Conservation (phyloP, 345 rosid species). For the Eucalyptus pauciflora region DNA sequence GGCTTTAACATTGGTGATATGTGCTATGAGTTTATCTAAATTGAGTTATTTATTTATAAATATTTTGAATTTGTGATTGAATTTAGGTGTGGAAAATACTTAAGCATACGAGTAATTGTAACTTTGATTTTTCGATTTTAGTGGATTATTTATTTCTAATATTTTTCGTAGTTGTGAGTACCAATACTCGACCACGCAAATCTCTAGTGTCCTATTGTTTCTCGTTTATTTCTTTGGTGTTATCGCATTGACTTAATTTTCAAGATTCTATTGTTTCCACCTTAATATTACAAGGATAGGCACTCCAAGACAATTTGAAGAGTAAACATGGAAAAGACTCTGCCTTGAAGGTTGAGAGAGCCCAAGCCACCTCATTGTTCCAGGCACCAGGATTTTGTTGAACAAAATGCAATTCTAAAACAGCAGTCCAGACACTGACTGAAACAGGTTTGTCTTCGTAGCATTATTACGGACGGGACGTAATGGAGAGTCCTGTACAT, state of each 20-base stretch:
- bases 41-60: too few relatives aligned
- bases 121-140: rapidly evolving
- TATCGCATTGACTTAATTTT: too few relatives aligned
- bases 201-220: too few relatives aligned
- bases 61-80: rapidly evolving
- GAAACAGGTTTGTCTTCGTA: not conserved
- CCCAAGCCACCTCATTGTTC: not conserved
- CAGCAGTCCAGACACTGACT: not conserved
- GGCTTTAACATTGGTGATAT: too few relatives aligned
- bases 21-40: too few relatives aligned
- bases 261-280: rapidly evolving
- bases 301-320: not conserved
- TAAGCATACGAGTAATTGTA: rapidly evolving
- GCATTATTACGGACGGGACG: not conserved
- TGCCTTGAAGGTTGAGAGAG: not conserved
- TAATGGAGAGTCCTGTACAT: not conserved
- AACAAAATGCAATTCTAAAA: not conserved
- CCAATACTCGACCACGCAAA: rapidly evolving
- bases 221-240: too few relatives aligned
- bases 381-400: not conserved
- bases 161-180: rapidly evolving
- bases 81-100: too few relatives aligned
- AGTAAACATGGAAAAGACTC: not conserved
- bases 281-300: not conserved
- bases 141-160: too few relatives aligned